Evolutionary conservation across 2,329 filamentous ascomycete species (phyloP), one percentile per base, ranked within the genome.

Genomic region (Colletotrichum tanaceti): DNA sequence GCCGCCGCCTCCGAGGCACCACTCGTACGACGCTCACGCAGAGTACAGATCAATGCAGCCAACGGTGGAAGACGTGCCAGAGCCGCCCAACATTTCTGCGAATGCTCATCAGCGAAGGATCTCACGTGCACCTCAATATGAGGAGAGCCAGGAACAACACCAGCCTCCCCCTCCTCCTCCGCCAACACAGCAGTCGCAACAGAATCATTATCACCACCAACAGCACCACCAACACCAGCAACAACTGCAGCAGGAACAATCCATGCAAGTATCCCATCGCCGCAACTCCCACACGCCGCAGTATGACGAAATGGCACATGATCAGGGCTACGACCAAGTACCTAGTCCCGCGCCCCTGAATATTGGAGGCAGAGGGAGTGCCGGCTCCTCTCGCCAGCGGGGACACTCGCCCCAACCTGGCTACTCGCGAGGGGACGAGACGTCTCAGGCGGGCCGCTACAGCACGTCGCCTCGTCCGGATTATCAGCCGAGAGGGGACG

Each of bases 61-160:
- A 3, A 90, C 85, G 7, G 88, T 89, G 6, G 89, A 91, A 74
- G 89, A 91, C 71, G 87, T 85, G 6, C 88, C 89, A 4, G 87
- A 89, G 57, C 85, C 86, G 1, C 80, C 82, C 1, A 74, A 75
- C 3, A 72, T 74, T 3, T 61, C 74, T 1, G 61, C 68, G 11
- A 67, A 74, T n/a, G 73, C 72, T 6, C 72, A 75, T 1, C 73
- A 71, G 53, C 73, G 75, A 47, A 73, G 74, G 20, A 71, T 69
- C 6, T 75, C 73, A 1, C 75, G 73, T 22, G 71, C 65, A 41
- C 72, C 73, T 14, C 73, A 72, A 4, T 72, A 76, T 49, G 72
- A 70, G 7, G 75, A 79, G n/a, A 70, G 28, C 3, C 53, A 68
- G 35, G 65, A 68, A 13, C 54, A 60, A 14, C 50, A 41, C 4